Conservation (phyloP, 2,329 filamentous ascomycete species). For the Aspergillus persii region DNA sequence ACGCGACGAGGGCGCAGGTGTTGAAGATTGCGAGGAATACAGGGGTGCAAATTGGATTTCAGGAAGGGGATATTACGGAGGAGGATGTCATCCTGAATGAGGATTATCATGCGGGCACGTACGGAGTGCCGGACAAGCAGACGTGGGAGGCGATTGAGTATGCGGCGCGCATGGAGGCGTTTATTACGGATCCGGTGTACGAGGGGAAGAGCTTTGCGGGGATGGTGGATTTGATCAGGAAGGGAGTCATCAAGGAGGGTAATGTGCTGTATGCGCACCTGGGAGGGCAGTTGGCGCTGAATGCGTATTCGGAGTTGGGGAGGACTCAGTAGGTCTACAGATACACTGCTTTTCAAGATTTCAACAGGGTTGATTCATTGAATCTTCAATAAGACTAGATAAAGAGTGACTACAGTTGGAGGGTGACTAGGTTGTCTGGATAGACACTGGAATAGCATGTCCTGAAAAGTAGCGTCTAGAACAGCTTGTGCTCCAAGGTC, state of each 20-base stretch:
- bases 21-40: conserved; percentile 65
- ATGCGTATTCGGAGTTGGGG: conserved; percentile 58
- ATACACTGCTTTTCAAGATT: background rate
- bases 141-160: conserved; percentile 69
- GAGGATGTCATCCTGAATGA: conserved; percentile 63
- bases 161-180: conserved; percentile 65
- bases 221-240: conserved; percentile 66
- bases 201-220: conserved; percentile 73
- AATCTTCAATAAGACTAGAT: conserved; percentile 1
- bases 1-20: conserved; percentile 64
- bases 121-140: conserved; percentile 64
- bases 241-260: conserved; percentile 59
- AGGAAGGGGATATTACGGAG: conserved; percentile 58
- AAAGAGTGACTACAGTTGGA: conserved; percentile 30
- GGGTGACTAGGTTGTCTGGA: background rate
- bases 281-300: conserved; percentile 67
- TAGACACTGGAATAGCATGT: too few species aligned
- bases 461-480: conserved; percentile 47
- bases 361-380: too few species aligned
- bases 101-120: conserved; percentile 64
- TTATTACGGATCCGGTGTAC: conserved; percentile 74
- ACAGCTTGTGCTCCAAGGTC: conserved; percentile 98
- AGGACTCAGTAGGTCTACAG: conserved; percentile 7
- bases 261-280: conserved; percentile 71
- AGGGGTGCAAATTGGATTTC: conserved; percentile 61